Conservation (phyloP, 2,329 filamentous ascomycete genomes). For the Hymenoscyphus infarciens region DNA sequence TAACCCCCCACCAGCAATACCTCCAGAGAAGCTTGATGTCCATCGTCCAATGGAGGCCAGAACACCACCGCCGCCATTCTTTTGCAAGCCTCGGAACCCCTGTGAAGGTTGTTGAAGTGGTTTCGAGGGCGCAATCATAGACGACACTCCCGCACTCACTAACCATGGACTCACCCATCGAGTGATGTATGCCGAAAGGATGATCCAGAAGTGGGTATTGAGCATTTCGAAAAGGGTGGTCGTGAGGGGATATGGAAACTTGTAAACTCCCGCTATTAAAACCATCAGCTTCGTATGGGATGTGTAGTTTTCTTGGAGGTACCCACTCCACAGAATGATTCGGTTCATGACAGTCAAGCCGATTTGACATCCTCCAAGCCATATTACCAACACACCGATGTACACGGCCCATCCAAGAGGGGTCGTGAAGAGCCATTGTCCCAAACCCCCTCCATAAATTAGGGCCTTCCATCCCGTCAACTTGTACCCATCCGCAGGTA, state of each 20-base stretch:
- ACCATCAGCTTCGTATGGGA: constrained; percentile 31
- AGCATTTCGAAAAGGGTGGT: constrained; percentile 48
- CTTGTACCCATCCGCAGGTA: constrained; percentile 27
- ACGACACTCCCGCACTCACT: constrained; percentile 37
- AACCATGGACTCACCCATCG: constrained; percentile 42
- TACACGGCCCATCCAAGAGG: constrained; percentile 46
- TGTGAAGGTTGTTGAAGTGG: constrained; percentile 37
- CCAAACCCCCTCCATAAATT: constrained; percentile 42
- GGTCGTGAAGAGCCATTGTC: constrained; percentile 46
- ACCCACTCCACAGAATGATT: constrained; percentile 46
- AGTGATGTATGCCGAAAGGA: constrained; percentile 46
- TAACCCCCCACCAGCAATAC: constrained; percentile 50
- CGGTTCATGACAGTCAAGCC: constrained; percentile 48
- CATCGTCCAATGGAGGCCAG: constrained; percentile 26
- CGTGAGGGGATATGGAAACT: constrained; percentile 50
- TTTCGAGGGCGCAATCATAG: constrained; percentile 41
- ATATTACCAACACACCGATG: constrained; percentile 45
- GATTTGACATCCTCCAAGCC: constrained; percentile 45
- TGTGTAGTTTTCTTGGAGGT: constrained; percentile 32
- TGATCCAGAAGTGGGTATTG: constrained; percentile 46
- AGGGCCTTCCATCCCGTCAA: constrained; percentile 35
- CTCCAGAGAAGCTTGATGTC: constrained; percentile 38
- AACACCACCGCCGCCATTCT: constrained; percentile 32
- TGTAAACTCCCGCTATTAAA: constrained; percentile 43
- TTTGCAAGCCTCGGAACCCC: constrained; percentile 32